Evolutionary conservation across 768 basidiomycete species (phyloP), one percentile per base, ranked within the genome.

Genomic region (Tephrocybe rancida): DNA sequence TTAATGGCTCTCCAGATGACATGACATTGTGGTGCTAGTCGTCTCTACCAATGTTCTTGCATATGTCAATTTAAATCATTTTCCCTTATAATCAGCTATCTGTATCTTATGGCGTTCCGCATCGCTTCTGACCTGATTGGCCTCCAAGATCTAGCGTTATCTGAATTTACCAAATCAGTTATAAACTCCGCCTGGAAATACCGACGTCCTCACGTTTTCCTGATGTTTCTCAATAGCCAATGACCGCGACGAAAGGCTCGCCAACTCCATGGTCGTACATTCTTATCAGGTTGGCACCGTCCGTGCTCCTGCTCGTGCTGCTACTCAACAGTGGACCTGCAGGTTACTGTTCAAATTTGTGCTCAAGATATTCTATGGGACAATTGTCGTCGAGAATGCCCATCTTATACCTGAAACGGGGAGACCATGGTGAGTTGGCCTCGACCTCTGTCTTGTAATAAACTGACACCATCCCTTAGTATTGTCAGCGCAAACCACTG

Each of bases 301-400:
- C 14, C 19, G 10, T 13, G 37, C n/a, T 47, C n/a, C 5, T 43
- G 30, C 7, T 27, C 7, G 47, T 46, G 5, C 25, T 21, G 21
- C 18, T 44, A 8, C 18, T 42, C 22, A 18, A 44, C 50, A n/a
- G 43, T 54, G 14, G 24, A 18, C 18, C 24, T 21, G 32, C 47
- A 91, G 89, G 30, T 64, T 85, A 16, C 73, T 92, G 25, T 92
- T 91, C 67, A 82, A 81, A 60, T 87, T 94, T 60, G 91, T 93
- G 2, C 84, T 95, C 63, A 90, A 90, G 66, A 90, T 94, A 57
- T 95, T 95, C 72, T 95, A 95, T 68, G 90, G 90, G 1, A 83
- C 87, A 9, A 92, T 95, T 51, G 89, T 95, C 22, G 80, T 95
- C 14, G 91, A 95, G 68, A 89, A 90, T 64, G 74, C 75, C 3